Conservation (phyloP, 768 basidiomycete genomes). For the Trametes meyenii region DNA sequence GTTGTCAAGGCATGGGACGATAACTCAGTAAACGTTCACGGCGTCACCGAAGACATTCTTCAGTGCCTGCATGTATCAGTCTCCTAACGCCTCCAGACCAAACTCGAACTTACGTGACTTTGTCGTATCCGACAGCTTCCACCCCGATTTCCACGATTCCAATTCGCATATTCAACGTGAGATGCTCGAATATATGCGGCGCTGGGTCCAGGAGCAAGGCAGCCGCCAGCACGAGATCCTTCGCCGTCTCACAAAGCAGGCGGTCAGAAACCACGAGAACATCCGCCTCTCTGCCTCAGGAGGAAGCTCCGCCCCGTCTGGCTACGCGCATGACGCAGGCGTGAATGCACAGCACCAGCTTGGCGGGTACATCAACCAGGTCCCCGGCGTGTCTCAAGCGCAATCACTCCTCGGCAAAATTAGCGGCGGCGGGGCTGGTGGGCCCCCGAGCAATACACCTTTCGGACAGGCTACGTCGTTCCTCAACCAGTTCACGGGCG, state of each 20-base stretch:
- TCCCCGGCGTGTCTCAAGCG: conserved; percentile 23
- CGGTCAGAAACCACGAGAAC: conserved; percentile 75
- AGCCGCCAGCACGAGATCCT: conserved; percentile 51
- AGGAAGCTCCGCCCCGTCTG: conserved; percentile 44
- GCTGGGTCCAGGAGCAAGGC: conserved; percentile 61
- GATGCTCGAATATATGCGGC: conserved; percentile 70
- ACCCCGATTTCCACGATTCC: conserved; percentile 77
- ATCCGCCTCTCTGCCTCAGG: conserved; percentile 59
- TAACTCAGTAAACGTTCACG: conserved; percentile 55
- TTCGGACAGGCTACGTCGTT: conserved; percentile 8
- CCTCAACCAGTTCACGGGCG: conserved; percentile 13
- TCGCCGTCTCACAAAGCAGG: conserved; percentile 60
- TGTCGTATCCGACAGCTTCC: conserved; percentile 54
- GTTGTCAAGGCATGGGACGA: conserved; percentile 87
- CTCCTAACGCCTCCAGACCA: background rate
- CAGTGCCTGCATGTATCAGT: conserved; percentile 58
- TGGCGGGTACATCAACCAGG: conserved; percentile 39
- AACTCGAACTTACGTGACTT: background rate
- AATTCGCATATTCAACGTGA: conserved; percentile 69
- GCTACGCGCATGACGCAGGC: conserved; percentile 51
- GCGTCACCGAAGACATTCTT: conserved; percentile 62
- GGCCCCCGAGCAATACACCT: background rate
- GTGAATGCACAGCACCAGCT: conserved; percentile 51
- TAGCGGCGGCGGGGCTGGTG: background rate
- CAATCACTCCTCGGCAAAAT: conserved; percentile 22